Percentiles rank a stretch among this genome's conserved stretches.
These are phyloP conservation scores for Leccinellum luteum DNA, from an alignment of 768 basidiomycete genomes.

Conservation along the genomic window DNA sequence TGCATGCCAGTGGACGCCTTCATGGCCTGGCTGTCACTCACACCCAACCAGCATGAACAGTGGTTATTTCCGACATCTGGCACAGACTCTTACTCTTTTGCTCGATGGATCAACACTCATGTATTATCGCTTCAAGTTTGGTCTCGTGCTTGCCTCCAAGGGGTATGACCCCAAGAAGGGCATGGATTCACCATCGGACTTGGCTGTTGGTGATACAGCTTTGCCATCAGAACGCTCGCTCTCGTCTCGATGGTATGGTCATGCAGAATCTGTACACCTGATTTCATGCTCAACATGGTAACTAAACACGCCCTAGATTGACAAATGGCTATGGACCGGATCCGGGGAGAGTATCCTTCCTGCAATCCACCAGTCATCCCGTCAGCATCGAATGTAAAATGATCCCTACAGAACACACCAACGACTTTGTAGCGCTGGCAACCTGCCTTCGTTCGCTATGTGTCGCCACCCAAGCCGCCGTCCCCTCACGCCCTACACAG, in stretches of 20 bases:
- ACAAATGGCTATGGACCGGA: neutral
- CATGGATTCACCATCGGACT: neutral
- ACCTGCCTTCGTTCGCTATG: slow-evolving; percentile 27
- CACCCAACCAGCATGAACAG: slow-evolving; percentile 1
- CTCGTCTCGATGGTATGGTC: slow-evolving; percentile 36
- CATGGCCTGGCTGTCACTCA: slow-evolving; percentile 45
- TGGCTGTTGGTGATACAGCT: slow-evolving; percentile 28
- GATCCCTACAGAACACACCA: too few relatives aligned
- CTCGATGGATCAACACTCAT: slow-evolving; percentile 21
- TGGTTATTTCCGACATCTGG: too few relatives aligned
- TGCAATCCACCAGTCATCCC: too few relatives aligned
- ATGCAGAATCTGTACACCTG: slow-evolving; percentile 31
- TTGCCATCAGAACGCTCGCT: slow-evolving; percentile 43
- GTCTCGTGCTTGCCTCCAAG: slow-evolving; percentile 41
- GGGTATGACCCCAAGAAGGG: slow-evolving; percentile 32
- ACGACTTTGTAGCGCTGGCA: slow-evolving; percentile 12
- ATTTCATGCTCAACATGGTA: slow-evolving; percentile 35
- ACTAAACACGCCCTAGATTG: slow-evolving; percentile 4
- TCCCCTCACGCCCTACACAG: slow-evolving; percentile 15
- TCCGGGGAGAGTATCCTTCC: neutral
- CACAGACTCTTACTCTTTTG: slow-evolving; percentile 34
- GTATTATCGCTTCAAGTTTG: slow-evolving; percentile 41
- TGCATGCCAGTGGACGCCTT: slow-evolving; percentile 15
- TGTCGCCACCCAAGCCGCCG: slow-evolving; percentile 11
- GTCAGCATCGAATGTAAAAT: too few relatives aligned